Conservation (phyloP, 2,329 filamentous ascomycete species). For the Epichloe coenophiala region DNA sequence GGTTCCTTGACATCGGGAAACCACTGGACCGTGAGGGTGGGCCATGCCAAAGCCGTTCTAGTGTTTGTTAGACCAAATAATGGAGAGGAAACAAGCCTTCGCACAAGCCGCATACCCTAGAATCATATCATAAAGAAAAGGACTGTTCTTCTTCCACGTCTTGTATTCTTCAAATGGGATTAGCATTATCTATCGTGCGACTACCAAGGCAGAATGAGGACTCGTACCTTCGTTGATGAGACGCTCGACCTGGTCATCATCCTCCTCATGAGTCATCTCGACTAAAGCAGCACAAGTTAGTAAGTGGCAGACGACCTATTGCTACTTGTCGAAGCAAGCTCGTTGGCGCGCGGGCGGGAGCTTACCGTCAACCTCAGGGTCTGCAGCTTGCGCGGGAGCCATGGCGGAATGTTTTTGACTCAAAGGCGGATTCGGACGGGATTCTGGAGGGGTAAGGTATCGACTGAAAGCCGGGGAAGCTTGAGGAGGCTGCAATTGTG, state of each 20-base stretch:
- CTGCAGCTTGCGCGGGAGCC: constrained; percentile 22
- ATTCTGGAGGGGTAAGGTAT: too few relatives aligned
- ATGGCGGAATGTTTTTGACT: constrained; percentile 10
- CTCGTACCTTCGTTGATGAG: constrained; percentile 76
- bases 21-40: constrained; percentile 95
- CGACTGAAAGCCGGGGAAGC: not conserved
- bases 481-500: not conserved
- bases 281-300: constrained; percentile 13
- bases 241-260: constrained; percentile 64
- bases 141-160: constrained; percentile 99
- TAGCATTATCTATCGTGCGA: not conserved
- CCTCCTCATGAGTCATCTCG: constrained; percentile 46
- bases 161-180: constrained; percentile 64
- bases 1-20: constrained; percentile 86
- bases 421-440: not conserved
- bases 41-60: constrained; percentile 90
- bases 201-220: not conserved
- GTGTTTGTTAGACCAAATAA: constrained; percentile 2
- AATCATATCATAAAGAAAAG: constrained; percentile 97
- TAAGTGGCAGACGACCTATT: not conserved
- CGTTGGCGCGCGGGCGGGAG: not conserved
- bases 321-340: not conserved
- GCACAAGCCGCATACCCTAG: constrained; percentile 43
- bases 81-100: not conserved
- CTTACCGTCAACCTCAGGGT: constrained; percentile 25